Evolutionary conservation across 2,329 filamentous ascomycete genomes (phyloP).

Genomic region (Sporothrix luriei): DNA sequence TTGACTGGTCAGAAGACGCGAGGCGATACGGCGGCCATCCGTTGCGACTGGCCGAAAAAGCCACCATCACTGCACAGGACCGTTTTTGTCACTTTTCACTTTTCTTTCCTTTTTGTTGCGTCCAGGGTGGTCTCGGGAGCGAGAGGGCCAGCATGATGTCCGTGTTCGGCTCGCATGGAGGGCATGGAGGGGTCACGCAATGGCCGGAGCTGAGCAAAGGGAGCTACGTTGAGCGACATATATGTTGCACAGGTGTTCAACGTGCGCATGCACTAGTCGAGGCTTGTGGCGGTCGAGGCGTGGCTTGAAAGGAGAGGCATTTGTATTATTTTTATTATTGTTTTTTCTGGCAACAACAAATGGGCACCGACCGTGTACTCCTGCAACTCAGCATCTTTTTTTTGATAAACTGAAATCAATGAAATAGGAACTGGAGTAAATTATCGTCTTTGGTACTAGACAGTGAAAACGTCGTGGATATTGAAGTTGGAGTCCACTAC

Average conservation of each 20-base stretch:
- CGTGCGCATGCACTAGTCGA: not conserved
- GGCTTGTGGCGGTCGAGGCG: not conserved
- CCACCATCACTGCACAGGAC: not conserved
- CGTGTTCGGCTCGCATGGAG: constrained; percentile 8
- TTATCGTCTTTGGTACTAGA: no score
- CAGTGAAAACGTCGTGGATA: no score
- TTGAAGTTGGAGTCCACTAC: no score
- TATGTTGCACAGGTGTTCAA: not conserved
- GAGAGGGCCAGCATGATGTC: constrained; percentile 14
- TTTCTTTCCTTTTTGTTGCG: not conserved
- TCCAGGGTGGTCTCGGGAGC: constrained; percentile 18
- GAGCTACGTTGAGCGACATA: not conserved
- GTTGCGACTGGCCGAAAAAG: constrained; percentile 1
- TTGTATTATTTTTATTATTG: no score
- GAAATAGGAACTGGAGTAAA: no score
- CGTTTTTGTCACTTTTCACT: not conserved
- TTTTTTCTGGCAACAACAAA: no score
- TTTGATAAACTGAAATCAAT: no score
- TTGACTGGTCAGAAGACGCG: constrained; percentile 20
- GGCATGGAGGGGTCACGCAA: not conserved
- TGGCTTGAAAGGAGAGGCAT: not conserved
- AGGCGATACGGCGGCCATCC: not conserved
- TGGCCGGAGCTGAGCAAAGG: not conserved
- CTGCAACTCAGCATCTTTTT: no score
- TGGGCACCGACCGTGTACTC: no score